phyloP scores from a whole-genome alignment of 2,329 filamentous ascomycete genomes.

The Microsporum audouinii region DNA sequence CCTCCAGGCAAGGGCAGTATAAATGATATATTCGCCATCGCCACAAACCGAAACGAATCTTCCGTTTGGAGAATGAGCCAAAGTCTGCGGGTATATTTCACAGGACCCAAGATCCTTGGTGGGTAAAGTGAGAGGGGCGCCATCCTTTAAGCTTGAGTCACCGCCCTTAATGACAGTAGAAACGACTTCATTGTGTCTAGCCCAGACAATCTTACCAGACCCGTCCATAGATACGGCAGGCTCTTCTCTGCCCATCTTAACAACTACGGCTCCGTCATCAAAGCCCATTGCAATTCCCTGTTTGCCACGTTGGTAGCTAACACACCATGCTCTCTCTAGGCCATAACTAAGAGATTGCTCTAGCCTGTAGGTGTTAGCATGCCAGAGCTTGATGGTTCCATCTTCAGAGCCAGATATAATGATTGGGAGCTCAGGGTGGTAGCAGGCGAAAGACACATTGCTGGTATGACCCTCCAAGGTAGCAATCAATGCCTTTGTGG shows the following conservation, averaged over 20 bases:
- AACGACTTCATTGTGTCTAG: conserved; percentile 86
- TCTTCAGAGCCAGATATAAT: conserved; percentile 98
- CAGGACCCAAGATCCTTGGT: conserved; percentile 93
- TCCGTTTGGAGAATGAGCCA: conserved; percentile 92
- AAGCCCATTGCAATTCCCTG: conserved; percentile 94
- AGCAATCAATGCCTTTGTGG: conserved; percentile 91
- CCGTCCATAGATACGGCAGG: conserved; percentile 95
- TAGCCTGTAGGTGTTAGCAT: conserved; percentile 91
- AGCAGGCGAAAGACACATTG: conserved; percentile 96
- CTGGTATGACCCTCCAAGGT: conserved; percentile 94
- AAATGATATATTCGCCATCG: conserved; percentile 98
- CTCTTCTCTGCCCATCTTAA: conserved; percentile 95
- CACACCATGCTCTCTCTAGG: conserved; percentile 93
- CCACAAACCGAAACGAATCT: conserved; percentile 83
- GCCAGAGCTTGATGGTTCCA: conserved; percentile 95
- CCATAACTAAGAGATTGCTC: conserved; percentile 96
- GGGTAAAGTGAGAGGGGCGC: conserved; percentile 69
- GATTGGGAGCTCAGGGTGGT: conserved; percentile 90
- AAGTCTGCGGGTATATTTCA: conserved; percentile 90
- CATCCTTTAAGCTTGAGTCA: conserved; percentile 76
- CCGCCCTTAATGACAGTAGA: conserved; percentile 91
- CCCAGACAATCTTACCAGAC: conserved; percentile 93
- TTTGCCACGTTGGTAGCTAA: conserved; percentile 86
- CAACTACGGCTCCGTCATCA: conserved; percentile 92
- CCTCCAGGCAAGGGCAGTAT: conserved; percentile 88